Conservation (phyloP, 2,329 filamentous ascomycete genomes). For the Catunica adiposa region DNA sequence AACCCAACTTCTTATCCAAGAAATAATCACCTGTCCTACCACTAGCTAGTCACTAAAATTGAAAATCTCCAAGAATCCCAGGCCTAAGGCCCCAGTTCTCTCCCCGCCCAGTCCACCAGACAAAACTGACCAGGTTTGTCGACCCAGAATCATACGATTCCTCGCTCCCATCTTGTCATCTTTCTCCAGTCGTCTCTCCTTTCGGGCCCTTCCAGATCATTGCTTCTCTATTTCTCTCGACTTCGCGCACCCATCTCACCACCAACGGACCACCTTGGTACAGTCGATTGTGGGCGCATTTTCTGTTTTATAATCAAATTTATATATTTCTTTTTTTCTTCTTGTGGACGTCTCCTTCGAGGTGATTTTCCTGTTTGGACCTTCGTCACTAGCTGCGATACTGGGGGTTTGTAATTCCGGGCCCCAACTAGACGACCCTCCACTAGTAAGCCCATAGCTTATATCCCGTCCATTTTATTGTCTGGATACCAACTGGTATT, state of each 20-base stretch:
- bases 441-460: too few species aligned
- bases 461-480: too few species aligned
- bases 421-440: too few species aligned
- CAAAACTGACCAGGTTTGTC: not conserved
- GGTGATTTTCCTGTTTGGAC: not conserved
- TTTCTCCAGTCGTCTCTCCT: constrained; percentile 16
- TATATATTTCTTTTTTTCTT: constrained; percentile 4
- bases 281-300: not conserved
- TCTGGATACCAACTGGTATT: too few species aligned
- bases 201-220: constrained; percentile 18
- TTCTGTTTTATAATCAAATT: not conserved
- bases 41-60: too few species aligned
- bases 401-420: too few species aligned
- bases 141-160: constrained; percentile 13
- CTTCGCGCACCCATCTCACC: not conserved
- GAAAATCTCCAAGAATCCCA: too few species aligned
- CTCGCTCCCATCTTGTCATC: constrained; percentile 11
- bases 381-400: too few species aligned
- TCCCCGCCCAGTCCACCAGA: too few species aligned
- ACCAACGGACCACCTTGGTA: not conserved
- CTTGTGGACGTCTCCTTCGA: not conserved
- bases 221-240: not conserved
- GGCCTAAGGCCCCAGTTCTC: too few species aligned
- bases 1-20: too few species aligned
- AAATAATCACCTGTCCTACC: too few species aligned